Percentiles rank a stretch among this genome's conserved stretches.
phyloP scores from a whole-genome alignment of 2,329 filamentous ascomycete species.

The Microcera coccophila region DNA sequence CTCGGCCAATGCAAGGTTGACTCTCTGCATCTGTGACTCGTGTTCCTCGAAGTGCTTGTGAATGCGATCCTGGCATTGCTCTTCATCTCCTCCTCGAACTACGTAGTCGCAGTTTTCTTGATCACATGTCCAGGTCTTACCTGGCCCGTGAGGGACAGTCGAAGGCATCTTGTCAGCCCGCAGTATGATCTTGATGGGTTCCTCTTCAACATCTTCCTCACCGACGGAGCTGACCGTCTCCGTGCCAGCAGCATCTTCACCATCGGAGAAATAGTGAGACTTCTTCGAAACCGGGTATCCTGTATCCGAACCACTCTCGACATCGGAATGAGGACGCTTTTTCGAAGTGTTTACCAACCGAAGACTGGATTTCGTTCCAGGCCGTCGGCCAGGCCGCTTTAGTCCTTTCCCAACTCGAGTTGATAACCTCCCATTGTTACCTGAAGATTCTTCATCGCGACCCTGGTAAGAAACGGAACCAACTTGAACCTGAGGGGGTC shows the following conservation, averaged over 20 bases:
- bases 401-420: conserved; percentile 32
- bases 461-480: background rate
- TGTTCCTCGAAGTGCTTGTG: conserved; percentile 59
- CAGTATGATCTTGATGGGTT: conserved; percentile 43
- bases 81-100: conserved; percentile 58
- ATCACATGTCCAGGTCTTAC: conserved; percentile 64
- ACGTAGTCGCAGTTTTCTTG: conserved; percentile 61
- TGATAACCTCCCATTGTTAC: conserved; percentile 19
- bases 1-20: conserved; percentile 53
- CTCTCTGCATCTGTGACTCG: conserved; percentile 49
- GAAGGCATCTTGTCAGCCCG: conserved; percentile 49
- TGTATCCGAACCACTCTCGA: conserved; percentile 38
- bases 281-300: conserved; percentile 34
- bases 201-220: conserved; percentile 17
- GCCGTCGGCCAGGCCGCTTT: conserved; percentile 35
- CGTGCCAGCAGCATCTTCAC: conserved; percentile 32
- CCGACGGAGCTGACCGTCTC: conserved; percentile 18
- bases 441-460: conserved; percentile 16
- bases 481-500: background rate
- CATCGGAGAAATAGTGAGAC: conserved; percentile 31
- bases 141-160: conserved; percentile 49
- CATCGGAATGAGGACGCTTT: conserved; percentile 41
- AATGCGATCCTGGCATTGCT: conserved; percentile 54
- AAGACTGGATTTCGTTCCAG: conserved; percentile 44
- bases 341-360: conserved; percentile 40